phyloP scores from a whole-genome alignment of 2,329 filamentous ascomycete species.

The Ophiosphaerella herpotricha region DNA sequence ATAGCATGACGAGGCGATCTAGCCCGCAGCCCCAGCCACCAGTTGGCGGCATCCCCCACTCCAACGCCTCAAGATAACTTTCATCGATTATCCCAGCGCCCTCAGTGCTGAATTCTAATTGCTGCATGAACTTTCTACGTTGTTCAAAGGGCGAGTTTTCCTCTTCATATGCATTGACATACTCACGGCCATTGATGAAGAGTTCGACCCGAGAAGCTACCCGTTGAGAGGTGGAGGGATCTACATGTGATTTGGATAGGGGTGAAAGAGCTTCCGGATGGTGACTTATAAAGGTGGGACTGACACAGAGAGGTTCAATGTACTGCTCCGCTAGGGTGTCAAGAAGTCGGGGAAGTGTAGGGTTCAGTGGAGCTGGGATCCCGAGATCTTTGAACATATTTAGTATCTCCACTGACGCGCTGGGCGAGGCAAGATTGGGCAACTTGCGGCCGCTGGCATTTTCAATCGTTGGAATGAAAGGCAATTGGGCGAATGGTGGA shows the following conservation, averaged over 20 bases:
- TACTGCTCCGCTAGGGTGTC: conserved; percentile 78
- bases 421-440: conserved; percentile 56
- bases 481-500: conserved; percentile 65
- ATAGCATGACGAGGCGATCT: conserved; percentile 89
- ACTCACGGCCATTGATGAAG: conserved; percentile 78
- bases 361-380: conserved; percentile 56
- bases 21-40: conserved; percentile 96
- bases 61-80: conserved; percentile 80
- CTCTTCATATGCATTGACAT: conserved; percentile 98
- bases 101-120: conserved; percentile 49
- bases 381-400: conserved; percentile 58
- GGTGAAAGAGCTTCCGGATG: conserved; percentile 92
- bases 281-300: conserved; percentile 83
- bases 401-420: conserved; percentile 64
- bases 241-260: conserved; percentile 82
- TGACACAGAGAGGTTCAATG: conserved; percentile 75
- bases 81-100: conserved; percentile 65
- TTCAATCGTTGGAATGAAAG: conserved; percentile 84
- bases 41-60: conserved; percentile 91
- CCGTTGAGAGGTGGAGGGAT: conserved; percentile 67
- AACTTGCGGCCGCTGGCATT: conserved; percentile 66
- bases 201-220: conserved; percentile 84
- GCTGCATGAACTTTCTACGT: conserved; percentile 75
- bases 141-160: conserved; percentile 93
- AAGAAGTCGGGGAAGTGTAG: conserved; percentile 71